Evolutionary conservation across 1,284 basidiomycete genomes (phyloP), one percentile per base, ranked within the genome.

Genomic region (Mycosarcoma maydis): DNA sequence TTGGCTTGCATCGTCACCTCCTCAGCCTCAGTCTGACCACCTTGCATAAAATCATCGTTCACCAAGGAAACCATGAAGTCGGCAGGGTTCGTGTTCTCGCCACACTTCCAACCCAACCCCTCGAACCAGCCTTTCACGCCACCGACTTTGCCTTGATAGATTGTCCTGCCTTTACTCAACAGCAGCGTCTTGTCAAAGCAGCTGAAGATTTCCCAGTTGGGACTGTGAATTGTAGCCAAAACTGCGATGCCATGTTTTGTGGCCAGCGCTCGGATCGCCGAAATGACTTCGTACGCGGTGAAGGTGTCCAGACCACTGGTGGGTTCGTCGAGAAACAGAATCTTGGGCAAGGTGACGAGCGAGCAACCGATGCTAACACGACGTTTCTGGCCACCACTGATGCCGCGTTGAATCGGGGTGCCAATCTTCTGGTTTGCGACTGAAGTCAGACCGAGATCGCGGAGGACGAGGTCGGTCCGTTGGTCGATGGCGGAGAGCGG

Each of bases 261-360:
- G 0, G 80, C 77, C 19, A 83, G 51, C 7, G 45, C 48, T 7
- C 56, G 46, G 30, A 82, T 75, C 17, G 75, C 76, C 1, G 59
- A 37, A 19, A 83, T 70, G 11, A 83, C 82, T 49, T 83, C 81
- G 20, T 59, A 57, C 10, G 76, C 73, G 0, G 80, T 76, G 16
- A 51, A 44, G 3, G 48, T 65, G 43, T 80, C 78, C 6, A 82
- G 55, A 3, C 81, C 82, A 5, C 57, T 66, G 3, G 82, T 83
- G 0, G 83, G 83, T 64, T 84, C 84, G 55, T 84, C 84, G 17
- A 84, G 75, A 54, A 84, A 80, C n/a, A 84, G 73, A 2, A 84
- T 58, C 46, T 39, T 34, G 9, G 83, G 82, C 2, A 73, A 72
- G 5, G 80, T 80, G 8, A 84, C 80, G 10, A 84, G 61, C 4